Base-by-base conservation (phyloP, 2,329 filamentous ascomycete genomes). In the Chalara sp. region DNA sequence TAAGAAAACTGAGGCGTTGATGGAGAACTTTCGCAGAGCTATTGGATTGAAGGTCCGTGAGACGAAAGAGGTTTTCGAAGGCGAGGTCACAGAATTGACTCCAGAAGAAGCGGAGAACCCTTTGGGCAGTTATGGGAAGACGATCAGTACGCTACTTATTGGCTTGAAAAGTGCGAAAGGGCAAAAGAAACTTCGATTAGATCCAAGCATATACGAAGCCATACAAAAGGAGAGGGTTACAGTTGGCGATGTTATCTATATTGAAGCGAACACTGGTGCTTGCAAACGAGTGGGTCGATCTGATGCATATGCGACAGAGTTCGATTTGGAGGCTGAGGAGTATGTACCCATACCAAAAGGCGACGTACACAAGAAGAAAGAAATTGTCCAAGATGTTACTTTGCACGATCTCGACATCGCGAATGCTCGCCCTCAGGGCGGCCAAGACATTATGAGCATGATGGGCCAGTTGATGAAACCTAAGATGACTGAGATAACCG, bases 391-490 rank as follows among this genome's bases (percentile, higher is more conserved):
- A 69, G 93, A 99, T 65, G 93, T 99, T 56, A 96, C 93, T 44
- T 79, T 99, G 57, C 93, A 99, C 70, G 93, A 99, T 66, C 76
- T 99, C 51, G 93, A 99, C 65, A 86, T 97, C 56, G 93, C 93
- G 58, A 99, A 99, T 65, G 87, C 93, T 11, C 79, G 92, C 63
- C 93, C 93, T 5, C 90, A 97, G 74, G 93, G 93, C 48, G 93
- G 93, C 43, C 93, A 99, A 76, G 93, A 99, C 69, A 95, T 99
- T 59, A 97, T 99, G 91, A 96, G 91, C 75, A 97, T 99, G 93
- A 97, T 99, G 92, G 93, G 93, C 63, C 93, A 99, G 72, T 74
- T 99, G 65, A 96, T 97, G 90, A 97, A 97, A 79, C 93, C 93
- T 55, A 95, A 95, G 76, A 96, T 96, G 84, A 99, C 93, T 5